phyloP scores from a whole-genome alignment of 306 rosid genomes.

The Acmispon strigosus region DNA sequence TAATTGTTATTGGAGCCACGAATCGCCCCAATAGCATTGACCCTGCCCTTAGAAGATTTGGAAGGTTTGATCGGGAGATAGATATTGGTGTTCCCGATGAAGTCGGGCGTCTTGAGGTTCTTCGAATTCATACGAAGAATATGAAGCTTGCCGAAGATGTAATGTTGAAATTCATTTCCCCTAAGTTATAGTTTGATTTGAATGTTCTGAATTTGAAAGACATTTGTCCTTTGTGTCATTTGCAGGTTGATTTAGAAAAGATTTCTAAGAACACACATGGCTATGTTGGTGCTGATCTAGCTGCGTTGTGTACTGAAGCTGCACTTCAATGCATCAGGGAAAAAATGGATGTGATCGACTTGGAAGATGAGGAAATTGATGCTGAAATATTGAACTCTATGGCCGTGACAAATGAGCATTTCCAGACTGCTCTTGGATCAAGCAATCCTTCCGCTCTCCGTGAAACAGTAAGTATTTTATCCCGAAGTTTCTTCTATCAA shows the following conservation, averaged over 20 bases:
- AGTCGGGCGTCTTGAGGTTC: slow-evolving; percentile 93
- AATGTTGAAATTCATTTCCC: slow-evolving; percentile 15
- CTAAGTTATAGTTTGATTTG: background rate
- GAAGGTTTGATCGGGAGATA: slow-evolving; percentile 95
- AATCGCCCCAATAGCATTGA: slow-evolving; percentile 97
- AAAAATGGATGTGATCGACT: slow-evolving; percentile 93
- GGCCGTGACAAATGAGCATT: slow-evolving; percentile 97
- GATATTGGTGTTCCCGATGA: slow-evolving; percentile 98
- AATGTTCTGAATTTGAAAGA: background rate
- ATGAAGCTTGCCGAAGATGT: slow-evolving; percentile 97
- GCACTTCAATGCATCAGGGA: slow-evolving; percentile 98
- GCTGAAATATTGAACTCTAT: slow-evolving; percentile 96
- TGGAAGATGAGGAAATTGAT: slow-evolving; percentile 92
- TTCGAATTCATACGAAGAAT: slow-evolving; percentile 93
- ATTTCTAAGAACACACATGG: slow-evolving; percentile 92
- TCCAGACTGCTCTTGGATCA: slow-evolving; percentile 88
- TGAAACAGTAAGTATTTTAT: slow-evolving; percentile 67
- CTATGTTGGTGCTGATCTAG: slow-evolving; percentile 94
- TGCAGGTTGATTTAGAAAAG: slow-evolving; percentile 89
- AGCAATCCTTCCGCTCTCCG: slow-evolving; percentile 98
- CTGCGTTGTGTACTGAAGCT: slow-evolving; percentile 95
- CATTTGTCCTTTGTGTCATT: background rate
- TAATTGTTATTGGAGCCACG: slow-evolving; percentile 94
- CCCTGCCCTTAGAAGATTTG: slow-evolving; percentile 96
- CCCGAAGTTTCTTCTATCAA: background rate